A percentile compares a stretch with the other conserved stretches of the same genome.
Evolutionary conservation across 306 rosid species (phyloP).

Genomic region (Biancaea sappan): DNA sequence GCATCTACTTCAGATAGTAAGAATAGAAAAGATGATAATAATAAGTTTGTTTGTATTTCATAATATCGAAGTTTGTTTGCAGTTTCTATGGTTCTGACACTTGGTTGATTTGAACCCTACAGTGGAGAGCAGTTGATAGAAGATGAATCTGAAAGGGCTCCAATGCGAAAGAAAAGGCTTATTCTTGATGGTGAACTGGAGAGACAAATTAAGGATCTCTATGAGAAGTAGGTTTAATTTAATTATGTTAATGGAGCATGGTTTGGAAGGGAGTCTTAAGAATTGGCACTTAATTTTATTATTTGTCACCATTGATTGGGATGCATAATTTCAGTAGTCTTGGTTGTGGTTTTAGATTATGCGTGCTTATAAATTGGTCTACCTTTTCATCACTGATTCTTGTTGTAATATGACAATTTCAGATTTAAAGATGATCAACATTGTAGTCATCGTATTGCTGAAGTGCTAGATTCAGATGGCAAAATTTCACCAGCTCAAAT

Average conservation of each 20-base stretch:
- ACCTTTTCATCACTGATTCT: slow-evolving; percentile 22
- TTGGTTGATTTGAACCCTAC: slow-evolving; percentile 43
- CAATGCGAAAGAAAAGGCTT: slow-evolving; percentile 64
- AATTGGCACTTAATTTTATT: slow-evolving; percentile 16
- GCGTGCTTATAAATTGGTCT: slow-evolving; percentile 20
- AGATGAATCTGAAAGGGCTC: slow-evolving; percentile 44
- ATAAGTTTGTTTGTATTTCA: slow-evolving; percentile 40
- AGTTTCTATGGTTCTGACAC: slow-evolving; percentile 33
- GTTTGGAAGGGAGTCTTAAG: slow-evolving; percentile 18
- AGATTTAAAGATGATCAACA: slow-evolving; percentile 73
- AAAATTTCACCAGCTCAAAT: slow-evolving; percentile 70
- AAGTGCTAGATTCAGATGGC: slow-evolving; percentile 70
- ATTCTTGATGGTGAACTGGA: slow-evolving; percentile 67
- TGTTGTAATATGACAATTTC: slow-evolving; percentile 29
- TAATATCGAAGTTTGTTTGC: slow-evolving; percentile 24
- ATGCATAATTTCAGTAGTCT: slow-evolving; percentile 4
- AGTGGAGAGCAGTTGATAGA: slow-evolving; percentile 54
- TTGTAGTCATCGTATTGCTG: slow-evolving; percentile 69
- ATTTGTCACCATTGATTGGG: neutral
- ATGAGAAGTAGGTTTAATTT: slow-evolving; percentile 65
- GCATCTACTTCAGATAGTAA: slow-evolving; percentile 48
- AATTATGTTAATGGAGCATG: slow-evolving; percentile 4
- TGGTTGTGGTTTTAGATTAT: neutral
- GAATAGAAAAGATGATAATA: slow-evolving; percentile 37
- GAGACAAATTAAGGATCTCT: slow-evolving; percentile 67